These are phyloP conservation scores for Eutrema japonicum DNA, from an alignment of 345 rosid genomes.

Conservation along the genomic window DNA sequence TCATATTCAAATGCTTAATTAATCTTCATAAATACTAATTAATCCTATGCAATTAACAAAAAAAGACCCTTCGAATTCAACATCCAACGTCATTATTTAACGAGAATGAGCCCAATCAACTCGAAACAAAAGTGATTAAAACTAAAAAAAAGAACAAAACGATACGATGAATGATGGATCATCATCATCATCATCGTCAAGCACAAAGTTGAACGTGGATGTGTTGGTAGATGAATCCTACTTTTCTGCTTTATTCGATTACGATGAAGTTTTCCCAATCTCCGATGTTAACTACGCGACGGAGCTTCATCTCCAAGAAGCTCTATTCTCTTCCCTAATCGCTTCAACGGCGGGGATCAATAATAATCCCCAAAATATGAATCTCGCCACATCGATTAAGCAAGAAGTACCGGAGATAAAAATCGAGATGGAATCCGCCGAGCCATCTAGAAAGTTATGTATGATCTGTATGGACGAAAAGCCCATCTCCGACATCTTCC, in stretches of 20 bases:
- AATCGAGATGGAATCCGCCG: slow-evolving; percentile 27
- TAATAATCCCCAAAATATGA: slow-evolving; percentile 1
- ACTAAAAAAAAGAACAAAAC: not conserved
- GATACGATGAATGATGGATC: slow-evolving; percentile 33
- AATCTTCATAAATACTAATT: slow-evolving; percentile 4
- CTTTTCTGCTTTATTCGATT: slow-evolving; percentile 45
- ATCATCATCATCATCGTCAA: slow-evolving; percentile 38
- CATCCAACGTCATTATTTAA: slow-evolving; percentile 28
- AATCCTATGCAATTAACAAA: slow-evolving; percentile 1
- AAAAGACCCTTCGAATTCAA: slow-evolving; percentile 25
- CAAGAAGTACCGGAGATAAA: slow-evolving; percentile 3
- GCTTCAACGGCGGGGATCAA: not conserved
- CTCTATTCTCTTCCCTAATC: slow-evolving; percentile 40
- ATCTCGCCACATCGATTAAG: not conserved
- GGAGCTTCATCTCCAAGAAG: slow-evolving; percentile 57
- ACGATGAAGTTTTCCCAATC: slow-evolving; percentile 46
- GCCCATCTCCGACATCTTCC: slow-evolving; percentile 49
- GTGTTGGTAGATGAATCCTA: slow-evolving; percentile 48
- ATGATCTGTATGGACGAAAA: slow-evolving; percentile 62
- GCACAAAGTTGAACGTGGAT: slow-evolving; percentile 16
- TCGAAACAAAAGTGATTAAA: not conserved
- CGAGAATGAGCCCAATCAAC: not conserved
- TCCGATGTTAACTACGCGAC: slow-evolving; percentile 55
- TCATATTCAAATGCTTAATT: slow-evolving; percentile 34
- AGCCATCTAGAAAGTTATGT: slow-evolving; percentile 51